Conservation (phyloP, 1,284 basidiomycete genomes). For the Ceratobasidium sp. region DNA sequence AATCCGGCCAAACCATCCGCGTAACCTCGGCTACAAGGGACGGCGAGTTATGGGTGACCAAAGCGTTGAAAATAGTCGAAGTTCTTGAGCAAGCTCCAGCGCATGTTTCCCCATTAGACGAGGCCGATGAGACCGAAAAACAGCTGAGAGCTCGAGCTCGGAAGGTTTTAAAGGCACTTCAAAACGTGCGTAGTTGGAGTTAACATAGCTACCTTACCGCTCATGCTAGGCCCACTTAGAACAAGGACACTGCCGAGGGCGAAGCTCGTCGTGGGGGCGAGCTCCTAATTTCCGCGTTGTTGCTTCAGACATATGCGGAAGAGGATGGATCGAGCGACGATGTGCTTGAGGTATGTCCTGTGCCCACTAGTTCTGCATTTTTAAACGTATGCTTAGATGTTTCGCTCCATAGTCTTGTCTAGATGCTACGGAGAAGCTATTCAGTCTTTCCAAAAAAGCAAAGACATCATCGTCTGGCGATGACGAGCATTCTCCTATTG, state of each 20-base stretch:
- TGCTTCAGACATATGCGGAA: slow-evolving; percentile 77
- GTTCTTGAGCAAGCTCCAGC: slow-evolving; percentile 74
- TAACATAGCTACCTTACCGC: not conserved
- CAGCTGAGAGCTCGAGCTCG: slow-evolving; percentile 62
- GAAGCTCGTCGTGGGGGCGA: slow-evolving; percentile 64
- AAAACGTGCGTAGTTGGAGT: slow-evolving; percentile 50
- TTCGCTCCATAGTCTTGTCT: slow-evolving; percentile 35
- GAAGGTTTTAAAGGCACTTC: slow-evolving; percentile 61
- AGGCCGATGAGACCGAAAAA: slow-evolving; percentile 68
- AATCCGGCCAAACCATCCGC: slow-evolving; percentile 50
- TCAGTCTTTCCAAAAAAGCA: slow-evolving; percentile 57
- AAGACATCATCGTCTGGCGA: slow-evolving; percentile 56
- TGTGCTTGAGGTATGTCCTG: slow-evolving; percentile 67
- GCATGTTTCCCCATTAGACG: slow-evolving; percentile 68
- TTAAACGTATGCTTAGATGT: not conserved
- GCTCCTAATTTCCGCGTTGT: slow-evolving; percentile 73
- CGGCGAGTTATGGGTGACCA: slow-evolving; percentile 83
- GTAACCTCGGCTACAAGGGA: slow-evolving; percentile 69
- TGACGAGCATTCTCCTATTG: slow-evolving; percentile 70
- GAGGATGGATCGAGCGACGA: slow-evolving; percentile 62
- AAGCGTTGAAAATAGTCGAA: slow-evolving; percentile 70
- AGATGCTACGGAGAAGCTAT: slow-evolving; percentile 54
- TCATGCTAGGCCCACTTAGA: not conserved
- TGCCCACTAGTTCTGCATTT: slow-evolving; percentile 41
- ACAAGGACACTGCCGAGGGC: not conserved